Evolutionary conservation across 2,329 filamentous ascomycete genomes (phyloP).

Genomic region (Thermomyces lanuginosus): DNA sequence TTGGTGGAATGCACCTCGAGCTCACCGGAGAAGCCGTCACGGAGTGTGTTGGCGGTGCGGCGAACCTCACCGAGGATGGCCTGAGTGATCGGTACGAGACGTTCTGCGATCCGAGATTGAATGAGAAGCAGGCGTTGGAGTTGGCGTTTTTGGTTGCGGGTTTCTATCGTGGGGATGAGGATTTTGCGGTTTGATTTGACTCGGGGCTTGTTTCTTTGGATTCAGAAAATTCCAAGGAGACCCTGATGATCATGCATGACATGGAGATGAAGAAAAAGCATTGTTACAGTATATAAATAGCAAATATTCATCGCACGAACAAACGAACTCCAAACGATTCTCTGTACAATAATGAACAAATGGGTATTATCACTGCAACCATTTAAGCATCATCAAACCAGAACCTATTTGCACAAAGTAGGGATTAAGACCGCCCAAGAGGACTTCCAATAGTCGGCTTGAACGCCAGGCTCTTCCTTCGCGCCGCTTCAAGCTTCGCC

Average conservation of each 20-base stretch:
- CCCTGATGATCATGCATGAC: too few species aligned
- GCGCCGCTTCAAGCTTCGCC: constrained; percentile 51
- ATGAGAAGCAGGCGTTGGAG: constrained; percentile 95
- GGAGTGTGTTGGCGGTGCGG: constrained; percentile 83
- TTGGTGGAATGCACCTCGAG: constrained; percentile 89
- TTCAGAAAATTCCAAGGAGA: too few species aligned
- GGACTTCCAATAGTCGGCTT: constrained; percentile 61
- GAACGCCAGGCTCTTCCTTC: constrained; percentile 63
- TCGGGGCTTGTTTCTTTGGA: too few species aligned
- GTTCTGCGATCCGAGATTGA: constrained; percentile 86
- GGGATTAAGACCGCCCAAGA: constrained; percentile 20
- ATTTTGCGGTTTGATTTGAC: too few species aligned
- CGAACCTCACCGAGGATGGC: constrained; percentile 73
- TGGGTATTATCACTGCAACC: too few species aligned
- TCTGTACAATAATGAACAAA: too few species aligned
- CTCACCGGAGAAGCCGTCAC: constrained; percentile 92
- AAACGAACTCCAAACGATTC: too few species aligned
- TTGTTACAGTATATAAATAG: too few species aligned
- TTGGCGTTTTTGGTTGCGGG: constrained; percentile 85
- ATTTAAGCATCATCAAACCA: too few species aligned
- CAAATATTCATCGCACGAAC: too few species aligned
- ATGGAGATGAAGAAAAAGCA: too few species aligned
- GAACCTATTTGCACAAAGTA: too few species aligned
- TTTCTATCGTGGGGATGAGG: constrained; percentile 44
- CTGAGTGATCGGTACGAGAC: constrained; percentile 82